These are phyloP conservation scores for Cryptosporidium ryanae DNA, from an alignment of 169 alveolate species.

Conservation along the genomic window DNA sequence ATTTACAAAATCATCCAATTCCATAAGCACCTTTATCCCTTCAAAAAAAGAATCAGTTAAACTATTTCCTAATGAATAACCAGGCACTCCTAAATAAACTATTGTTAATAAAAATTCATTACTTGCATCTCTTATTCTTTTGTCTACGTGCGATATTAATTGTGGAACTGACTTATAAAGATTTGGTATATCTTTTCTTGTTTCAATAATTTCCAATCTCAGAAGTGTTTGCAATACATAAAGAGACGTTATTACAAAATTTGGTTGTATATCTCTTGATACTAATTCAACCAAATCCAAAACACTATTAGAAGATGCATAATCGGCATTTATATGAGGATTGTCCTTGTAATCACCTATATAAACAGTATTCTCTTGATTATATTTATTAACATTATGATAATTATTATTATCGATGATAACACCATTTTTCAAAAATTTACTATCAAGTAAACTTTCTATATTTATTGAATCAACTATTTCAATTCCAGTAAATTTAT, in stretches of 20 bases:
- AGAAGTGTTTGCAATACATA: slow-evolving; percentile 23
- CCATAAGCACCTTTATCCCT: slow-evolving; percentile 22
- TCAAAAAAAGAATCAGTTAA: neutral
- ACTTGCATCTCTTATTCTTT: slow-evolving; percentile 59
- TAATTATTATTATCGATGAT: neutral
- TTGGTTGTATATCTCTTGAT: slow-evolving; percentile 49
- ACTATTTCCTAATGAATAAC: slow-evolving; percentile 29
- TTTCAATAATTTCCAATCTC: slow-evolving; percentile 44
- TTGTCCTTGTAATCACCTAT: neutral
- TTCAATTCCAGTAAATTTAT: slow-evolving; percentile 44
- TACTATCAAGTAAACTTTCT: neutral
- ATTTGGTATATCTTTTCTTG: slow-evolving; percentile 32
- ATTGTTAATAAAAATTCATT: slow-evolving; percentile 32
- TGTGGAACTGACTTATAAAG: slow-evolving; percentile 40
- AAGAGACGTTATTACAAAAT: slow-evolving; percentile 15
- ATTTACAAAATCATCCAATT: slow-evolving; percentile 41
- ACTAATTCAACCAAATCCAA: slow-evolving; percentile 23
- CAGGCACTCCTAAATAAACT: slow-evolving; percentile 43
- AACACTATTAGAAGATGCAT: neutral
- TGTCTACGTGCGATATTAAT: slow-evolving; percentile 46
- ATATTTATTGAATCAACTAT: neutral
- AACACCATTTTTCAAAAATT: neutral
- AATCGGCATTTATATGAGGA: neutral
- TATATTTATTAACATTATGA: neutral
- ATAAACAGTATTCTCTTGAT: neutral